Conservation (phyloP, 345 rosid genomes). For the Salix udensis region DNA sequence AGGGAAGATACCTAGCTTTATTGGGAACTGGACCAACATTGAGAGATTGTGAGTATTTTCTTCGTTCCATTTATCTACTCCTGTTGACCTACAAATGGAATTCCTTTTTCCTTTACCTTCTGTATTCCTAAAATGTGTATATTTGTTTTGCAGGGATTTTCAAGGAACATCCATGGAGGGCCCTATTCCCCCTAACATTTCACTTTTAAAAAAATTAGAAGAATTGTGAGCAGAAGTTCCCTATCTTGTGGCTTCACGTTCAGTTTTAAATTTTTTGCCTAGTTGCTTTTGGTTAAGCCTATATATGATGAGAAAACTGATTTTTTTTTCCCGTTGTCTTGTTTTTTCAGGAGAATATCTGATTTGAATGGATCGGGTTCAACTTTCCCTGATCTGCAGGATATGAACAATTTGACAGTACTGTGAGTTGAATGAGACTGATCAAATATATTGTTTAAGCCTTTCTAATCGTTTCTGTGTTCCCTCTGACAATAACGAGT, state of each 20-base stretch:
- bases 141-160: slow-evolving; percentile 45
- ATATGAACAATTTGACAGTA: slow-evolving; percentile 6
- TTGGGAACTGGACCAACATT: slow-evolving; percentile 75
- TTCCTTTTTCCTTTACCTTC: not conserved
- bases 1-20: slow-evolving; percentile 73
- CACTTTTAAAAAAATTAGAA: slow-evolving; percentile 43
- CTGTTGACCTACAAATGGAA: not conserved
- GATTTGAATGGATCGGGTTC: slow-evolving; percentile 54
- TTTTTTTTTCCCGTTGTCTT: not conserved
- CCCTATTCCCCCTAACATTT: slow-evolving; percentile 69
- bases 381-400: slow-evolving; percentile 47
- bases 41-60: slow-evolving; percentile 49
- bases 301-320: not conserved
- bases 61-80: not conserved
- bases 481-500: not conserved
- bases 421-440: slow-evolving; percentile 48
- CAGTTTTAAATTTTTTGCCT: not conserved
- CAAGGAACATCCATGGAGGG: slow-evolving; percentile 88
- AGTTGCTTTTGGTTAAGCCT: not conserved
- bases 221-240: slow-evolving; percentile 49
- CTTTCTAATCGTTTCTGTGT: not conserved
- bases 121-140: not conserved
- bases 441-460: not conserved
- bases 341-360: slow-evolving; percentile 53
- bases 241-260: not conserved